Base-by-base conservation (phyloP, 257 asterid genomes). In the Plectranthus barbatus region DNA sequence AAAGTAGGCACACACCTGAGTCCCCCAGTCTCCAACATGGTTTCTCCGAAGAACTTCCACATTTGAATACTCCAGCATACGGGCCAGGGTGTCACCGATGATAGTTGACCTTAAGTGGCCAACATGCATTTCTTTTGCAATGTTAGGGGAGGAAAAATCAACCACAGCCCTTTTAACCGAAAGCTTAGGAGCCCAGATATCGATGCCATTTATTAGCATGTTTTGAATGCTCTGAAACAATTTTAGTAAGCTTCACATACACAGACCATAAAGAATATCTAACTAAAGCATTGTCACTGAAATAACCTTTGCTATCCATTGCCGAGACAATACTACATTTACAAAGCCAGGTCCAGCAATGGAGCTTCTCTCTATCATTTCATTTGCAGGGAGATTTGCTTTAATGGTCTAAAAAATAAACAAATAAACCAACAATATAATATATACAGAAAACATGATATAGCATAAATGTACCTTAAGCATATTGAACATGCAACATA, bases 21-120 rank as follows among this genome's bases (percentile, higher is more conserved):
- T 93, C 68, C 97, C 97, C 99, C 97, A 93, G 62, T 93, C 99
- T 26, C 99, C 99, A 45, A 93, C 95, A 58, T 93, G 99, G 70
- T 93, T 93, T 76, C 96, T 82, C 40, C 94, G 76, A 53, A 93
- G 86, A 80, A 90, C 97, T 62, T 84, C 89, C 68, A 90, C 96
- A 55, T 90, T 82, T 60, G 96, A 82, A 68, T 71, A 87, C 79
- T 93, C 99, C 66, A 93, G 73, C 97, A 90, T 82, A 60, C 99
- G 95, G 44, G 97, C 94, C 20, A 93, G 74, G 51, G 97, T 90
- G 67, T 93, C 96, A 23, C 99, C 97, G 64, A 93, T 93, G 36
- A 93, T 93, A 14, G 99, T 87, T 13, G 99, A 93, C 66, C 99
- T 76, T 62, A 93, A 78, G 75, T 93, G 99, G 60, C 99, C 99